Percentiles rank a stretch among this genome's conserved stretches.
Evolutionary conservation across 2,329 filamentous ascomycete species (phyloP).

Genomic region (Penicillium freii): DNA sequence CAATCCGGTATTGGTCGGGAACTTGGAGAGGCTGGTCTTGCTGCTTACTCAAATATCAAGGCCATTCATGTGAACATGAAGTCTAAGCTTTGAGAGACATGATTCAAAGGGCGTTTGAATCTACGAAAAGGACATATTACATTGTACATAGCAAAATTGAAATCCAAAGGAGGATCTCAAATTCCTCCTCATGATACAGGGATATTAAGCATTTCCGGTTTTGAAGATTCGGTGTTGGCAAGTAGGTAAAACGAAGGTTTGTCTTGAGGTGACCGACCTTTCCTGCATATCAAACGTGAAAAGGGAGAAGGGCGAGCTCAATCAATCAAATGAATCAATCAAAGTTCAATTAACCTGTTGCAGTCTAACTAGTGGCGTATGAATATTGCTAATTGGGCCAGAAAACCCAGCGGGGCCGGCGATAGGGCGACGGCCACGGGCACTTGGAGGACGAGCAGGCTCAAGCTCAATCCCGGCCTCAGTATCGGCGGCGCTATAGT

Average conservation of each 20-base stretch:
- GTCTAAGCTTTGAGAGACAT: slow-evolving; percentile 25
- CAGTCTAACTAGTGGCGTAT: no score
- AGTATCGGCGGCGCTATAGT: no score
- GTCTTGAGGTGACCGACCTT: neutral
- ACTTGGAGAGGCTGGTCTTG: slow-evolving; percentile 54
- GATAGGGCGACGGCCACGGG: no score
- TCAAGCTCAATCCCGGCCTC: no score
- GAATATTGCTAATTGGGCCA: no score
- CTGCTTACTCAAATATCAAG: slow-evolving; percentile 45
- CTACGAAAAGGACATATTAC: neutral
- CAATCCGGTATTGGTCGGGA: slow-evolving; percentile 56
- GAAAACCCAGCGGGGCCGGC: no score
- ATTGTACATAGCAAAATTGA: slow-evolving; percentile 4
- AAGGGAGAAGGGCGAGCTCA: no score
- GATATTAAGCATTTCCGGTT: neutral
- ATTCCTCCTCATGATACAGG: neutral
- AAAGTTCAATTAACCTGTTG: no score
- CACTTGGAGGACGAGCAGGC: no score
- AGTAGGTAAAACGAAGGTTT: neutral
- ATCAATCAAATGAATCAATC: no score
- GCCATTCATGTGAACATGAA: slow-evolving; percentile 37
- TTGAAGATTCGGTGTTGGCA: neutral
- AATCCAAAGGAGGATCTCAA: no score
- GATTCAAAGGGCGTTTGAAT: neutral
- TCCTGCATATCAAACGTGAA: neutral